These are phyloP conservation scores for Saussurea involucrata DNA, from an alignment of 129 eudicot species.

Conservation along the genomic window DNA sequence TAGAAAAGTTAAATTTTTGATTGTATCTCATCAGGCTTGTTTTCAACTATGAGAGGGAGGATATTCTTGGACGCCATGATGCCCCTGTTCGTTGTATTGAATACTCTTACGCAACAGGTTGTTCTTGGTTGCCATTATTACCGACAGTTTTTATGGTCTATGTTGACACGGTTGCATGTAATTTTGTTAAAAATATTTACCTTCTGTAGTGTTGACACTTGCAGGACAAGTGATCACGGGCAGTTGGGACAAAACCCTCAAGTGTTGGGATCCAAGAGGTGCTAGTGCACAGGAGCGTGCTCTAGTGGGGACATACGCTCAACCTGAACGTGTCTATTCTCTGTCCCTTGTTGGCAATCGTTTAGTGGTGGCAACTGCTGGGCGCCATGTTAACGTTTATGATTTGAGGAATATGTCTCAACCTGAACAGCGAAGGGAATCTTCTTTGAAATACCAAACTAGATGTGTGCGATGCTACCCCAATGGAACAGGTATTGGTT, in stretches of 20 bases:
- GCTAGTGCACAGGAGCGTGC: slow-evolving; percentile 80
- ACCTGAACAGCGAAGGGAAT: slow-evolving; percentile 89
- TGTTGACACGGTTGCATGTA: slow-evolving; percentile 7
- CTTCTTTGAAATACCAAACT: slow-evolving; percentile 91
- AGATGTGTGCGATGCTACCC: slow-evolving; percentile 97
- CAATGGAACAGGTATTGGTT: slow-evolving; percentile 72
- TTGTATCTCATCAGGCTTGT: slow-evolving; percentile 66
- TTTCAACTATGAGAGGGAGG: slow-evolving; percentile 76
- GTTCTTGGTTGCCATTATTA: background rate
- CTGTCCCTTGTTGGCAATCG: slow-evolving; percentile 84
- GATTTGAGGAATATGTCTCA: slow-evolving; percentile 94
- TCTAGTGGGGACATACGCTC: slow-evolving; percentile 84
- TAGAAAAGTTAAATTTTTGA: slow-evolving; percentile 2
- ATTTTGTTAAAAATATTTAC: background rate
- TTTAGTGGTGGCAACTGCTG: slow-evolving; percentile 93
- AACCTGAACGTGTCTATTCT: slow-evolving; percentile 97
- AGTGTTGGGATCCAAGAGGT: slow-evolving; percentile 99
- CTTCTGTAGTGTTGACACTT: background rate
- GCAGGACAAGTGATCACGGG: slow-evolving; percentile 91
- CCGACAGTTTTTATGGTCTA: background rate
- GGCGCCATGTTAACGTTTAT: slow-evolving; percentile 92
- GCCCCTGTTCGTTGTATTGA: slow-evolving; percentile 94
- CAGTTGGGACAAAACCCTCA: slow-evolving; percentile 94
- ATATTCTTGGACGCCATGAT: slow-evolving; percentile 80
- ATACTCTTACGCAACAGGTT: slow-evolving; percentile 88